phyloP scores from a whole-genome alignment of 768 basidiomycete species.

The Butyriboletus loyo region DNA sequence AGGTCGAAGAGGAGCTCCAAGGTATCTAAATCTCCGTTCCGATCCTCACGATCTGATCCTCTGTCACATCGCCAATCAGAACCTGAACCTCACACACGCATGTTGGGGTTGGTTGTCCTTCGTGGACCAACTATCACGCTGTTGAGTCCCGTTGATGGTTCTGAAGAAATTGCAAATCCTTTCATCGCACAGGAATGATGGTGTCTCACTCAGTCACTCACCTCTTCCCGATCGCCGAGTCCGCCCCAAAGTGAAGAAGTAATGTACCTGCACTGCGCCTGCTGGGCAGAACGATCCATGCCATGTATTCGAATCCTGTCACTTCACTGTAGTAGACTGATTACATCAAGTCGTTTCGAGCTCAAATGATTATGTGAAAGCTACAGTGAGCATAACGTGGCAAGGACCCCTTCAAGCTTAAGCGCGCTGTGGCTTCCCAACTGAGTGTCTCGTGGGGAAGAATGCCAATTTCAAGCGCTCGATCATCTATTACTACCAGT shows the following conservation, averaged over 20 bases:
- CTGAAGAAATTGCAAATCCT: slow-evolving; percentile 90
- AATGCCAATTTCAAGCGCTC: neutral
- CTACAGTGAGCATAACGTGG: slow-evolving; percentile 11
- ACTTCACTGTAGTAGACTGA: slow-evolving; percentile 12
- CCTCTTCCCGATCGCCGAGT: neutral
- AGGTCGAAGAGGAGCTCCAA: slow-evolving; percentile 80
- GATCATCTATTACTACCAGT: neutral
- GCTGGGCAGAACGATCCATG: neutral
- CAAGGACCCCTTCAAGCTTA: neutral
- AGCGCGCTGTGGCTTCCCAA: neutral
- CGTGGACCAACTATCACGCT: slow-evolving; percentile 94
- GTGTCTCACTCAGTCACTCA: neutral
- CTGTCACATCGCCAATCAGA: slow-evolving; percentile 37
- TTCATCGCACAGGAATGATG: slow-evolving; percentile 67
- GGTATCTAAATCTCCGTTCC: slow-evolving; percentile 40
- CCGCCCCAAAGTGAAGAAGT: neutral
- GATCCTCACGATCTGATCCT: slow-evolving; percentile 11
- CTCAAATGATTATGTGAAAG: slow-evolving; percentile 7
- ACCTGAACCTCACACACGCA: slow-evolving; percentile 59
- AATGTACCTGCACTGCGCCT: neutral
- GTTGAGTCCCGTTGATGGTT: slow-evolving; percentile 92
- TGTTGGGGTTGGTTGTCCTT: slow-evolving; percentile 83
- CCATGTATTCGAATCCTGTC: slow-evolving; percentile 9
- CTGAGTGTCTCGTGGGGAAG: neutral
- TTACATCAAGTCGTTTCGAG: slow-evolving; percentile 17